Base-by-base conservation (phyloP, 164 flowering plant species). In the Houttuynia cordata region DNA sequence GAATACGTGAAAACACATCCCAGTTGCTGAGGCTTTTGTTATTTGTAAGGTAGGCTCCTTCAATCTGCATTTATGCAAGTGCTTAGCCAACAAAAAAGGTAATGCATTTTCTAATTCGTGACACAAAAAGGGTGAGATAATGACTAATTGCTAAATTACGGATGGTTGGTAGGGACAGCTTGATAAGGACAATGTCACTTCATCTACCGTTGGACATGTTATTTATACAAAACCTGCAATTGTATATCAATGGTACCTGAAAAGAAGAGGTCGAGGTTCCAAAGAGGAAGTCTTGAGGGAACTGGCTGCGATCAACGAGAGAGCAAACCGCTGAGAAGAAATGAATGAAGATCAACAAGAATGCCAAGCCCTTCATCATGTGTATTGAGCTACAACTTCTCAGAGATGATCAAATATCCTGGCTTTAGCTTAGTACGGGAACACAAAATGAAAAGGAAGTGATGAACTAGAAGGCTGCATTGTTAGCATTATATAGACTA, bases 21-120 rank as follows among this genome's bases (percentile, higher is more conserved):
- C 78, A 74, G 56, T 74, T 74, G 70, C 75, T 74, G 4, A 66
- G 63, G 42, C 78, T 41, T 59, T 65, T 71, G 49, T 42, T 42
- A 40, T 62, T 54, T 51, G 60, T 72, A 54, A 61, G 62, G 13
- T 61, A 54, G 30, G 72, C 74, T 24, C 78, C 78, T 71, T 74
- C 78, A 42, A 71, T 57, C 78, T 74, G 55, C n/a, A 34, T 18
- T 14, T 22, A 25, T 1, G 37, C 7, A 4, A 57, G 13, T 23
- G 10, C n/a, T 7, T 34, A n/a, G 25, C 34, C 21, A 17, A 6
- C 57, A 17, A 23, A 13, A 12, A 0, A 20, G 0, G 15, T 8
- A 21, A 1, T 21, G n/a, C 7, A 71, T 53, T 22, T 1, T 12
- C 24, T 3, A 23, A 2, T 20, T 22, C 9, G 5, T 10, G 0